Base-by-base conservation (phyloP, 106 monocot genomes). In the Dioscorea alata region DNA sequence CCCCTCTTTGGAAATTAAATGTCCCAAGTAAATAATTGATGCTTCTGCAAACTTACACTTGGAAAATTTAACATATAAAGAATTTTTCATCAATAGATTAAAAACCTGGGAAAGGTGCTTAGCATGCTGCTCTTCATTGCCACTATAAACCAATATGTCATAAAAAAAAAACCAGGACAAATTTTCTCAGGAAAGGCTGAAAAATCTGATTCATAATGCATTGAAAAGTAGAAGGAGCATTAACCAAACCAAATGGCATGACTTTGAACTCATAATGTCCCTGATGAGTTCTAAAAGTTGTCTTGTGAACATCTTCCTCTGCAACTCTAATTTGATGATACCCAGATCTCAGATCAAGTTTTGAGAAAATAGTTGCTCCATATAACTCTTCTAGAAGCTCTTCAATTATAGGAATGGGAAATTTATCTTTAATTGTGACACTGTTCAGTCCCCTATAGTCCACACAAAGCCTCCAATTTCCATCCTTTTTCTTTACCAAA, bases 21-120 rank as follows among this genome's bases (percentile, higher is more conserved):
- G 74, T 0, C 75, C 75, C 12, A 80, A 17, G 10, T 71, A 80
- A 21, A 18, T 0, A 0, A 73, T 19, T 50, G 14, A 14, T 8
- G 64, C 13, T 7, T 42, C 10, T 2, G 13, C 48, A 63, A 62
- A 63, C 0, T 28, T 6, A 31, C 50, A 73, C 22, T 72, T 72
- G 17, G 12, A 12, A 17, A 20, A 10, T 16, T 61, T 71, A 4
- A 10, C 17, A 48, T 22, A 61, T 5, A 71, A 42, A 4, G 15
- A 4, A 20, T 72, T 8, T 8, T 60, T 6, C 13, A 49, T 19
- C 18, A 62, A 62, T 15, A 62, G 22, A 9, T 9, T 0, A 14
- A 59, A 59, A 1, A 59, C 17, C 20, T 20, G 20, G 8, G 8
- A 13, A 14, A 59, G 16, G 24, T 59, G 59, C 8, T 59, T 24